These are phyloP conservation scores for Ailanthus altissimus DNA, from an alignment of 345 rosid genomes.

Conservation along the genomic window DNA sequence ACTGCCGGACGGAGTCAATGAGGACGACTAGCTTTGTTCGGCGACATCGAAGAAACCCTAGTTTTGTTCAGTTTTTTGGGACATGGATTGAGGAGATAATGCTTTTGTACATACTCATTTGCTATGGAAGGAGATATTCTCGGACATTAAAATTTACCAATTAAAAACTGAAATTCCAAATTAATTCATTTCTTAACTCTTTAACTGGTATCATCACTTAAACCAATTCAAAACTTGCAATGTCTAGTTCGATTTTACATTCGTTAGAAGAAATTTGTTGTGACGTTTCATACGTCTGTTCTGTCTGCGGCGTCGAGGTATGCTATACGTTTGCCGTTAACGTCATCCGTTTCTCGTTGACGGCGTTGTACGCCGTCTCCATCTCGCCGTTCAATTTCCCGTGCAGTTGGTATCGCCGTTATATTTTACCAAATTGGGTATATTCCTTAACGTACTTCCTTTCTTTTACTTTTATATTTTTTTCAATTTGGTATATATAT, in stretches of 20 bases:
- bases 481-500: neutral
- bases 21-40: conserved; percentile 28
- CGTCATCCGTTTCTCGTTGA: conserved; percentile 18
- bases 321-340: conserved; percentile 25
- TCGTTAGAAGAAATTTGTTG: neutral
- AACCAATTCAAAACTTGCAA: neutral
- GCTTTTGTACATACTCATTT: conserved; percentile 50
- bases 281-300: conserved; percentile 1
- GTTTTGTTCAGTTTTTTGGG: conserved; percentile 41
- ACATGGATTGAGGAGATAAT: conserved; percentile 29
- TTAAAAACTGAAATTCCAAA: neutral
- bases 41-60: conserved; percentile 22
- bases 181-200: neutral
- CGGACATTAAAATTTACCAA: conserved; percentile 23
- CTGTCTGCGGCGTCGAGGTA: conserved; percentile 29
- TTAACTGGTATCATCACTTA: neutral
- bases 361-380: neutral
- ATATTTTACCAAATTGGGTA: neutral
- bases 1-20: conserved; percentile 22
- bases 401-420: conserved; percentile 24
- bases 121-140: conserved; percentile 50
- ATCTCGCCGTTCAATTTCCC: conserved; percentile 10
- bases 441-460: neutral
- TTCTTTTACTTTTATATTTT: neutral
- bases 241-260: neutral